A percentile compares a stretch with the other conserved stretches of the same genome.
These are phyloP conservation scores for Pythium utonaiense DNA, from an alignment of 352 stramenopile species.

Conservation along the genomic window DNA sequence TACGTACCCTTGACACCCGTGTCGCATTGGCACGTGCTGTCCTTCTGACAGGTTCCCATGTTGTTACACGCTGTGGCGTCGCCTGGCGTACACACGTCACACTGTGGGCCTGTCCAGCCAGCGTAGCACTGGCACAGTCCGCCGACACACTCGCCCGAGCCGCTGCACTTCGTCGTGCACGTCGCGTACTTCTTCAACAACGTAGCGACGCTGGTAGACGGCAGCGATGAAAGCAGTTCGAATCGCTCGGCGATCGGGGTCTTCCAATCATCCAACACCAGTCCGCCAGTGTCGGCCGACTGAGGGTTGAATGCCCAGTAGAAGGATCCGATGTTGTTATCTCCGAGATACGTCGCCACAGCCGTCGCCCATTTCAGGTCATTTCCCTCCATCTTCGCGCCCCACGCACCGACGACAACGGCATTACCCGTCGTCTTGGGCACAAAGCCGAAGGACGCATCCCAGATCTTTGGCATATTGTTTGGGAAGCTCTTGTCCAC, in stretches of 20 bases:
- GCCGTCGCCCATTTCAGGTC: conserved; percentile 55
- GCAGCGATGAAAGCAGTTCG: conserved; percentile 38
- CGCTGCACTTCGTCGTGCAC: conserved; percentile 37
- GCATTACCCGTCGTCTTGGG: conserved; percentile 48
- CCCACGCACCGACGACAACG: conserved; percentile 65
- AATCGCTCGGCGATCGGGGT: conserved; percentile 59
- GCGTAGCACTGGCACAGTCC: conserved; percentile 51
- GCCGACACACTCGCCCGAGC: conserved; percentile 45
- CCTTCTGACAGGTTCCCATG: conserved; percentile 44
- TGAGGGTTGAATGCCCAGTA: conserved; percentile 80
- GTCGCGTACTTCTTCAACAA: conserved; percentile 38
- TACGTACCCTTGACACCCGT: conserved; percentile 43
- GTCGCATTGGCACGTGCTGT: conserved; percentile 62
- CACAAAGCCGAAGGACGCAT: conserved; percentile 66
- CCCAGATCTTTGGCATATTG: conserved; percentile 69
- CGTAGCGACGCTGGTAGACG: conserved; percentile 33
- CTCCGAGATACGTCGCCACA: conserved; percentile 44
- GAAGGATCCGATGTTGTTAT: conserved; percentile 63
- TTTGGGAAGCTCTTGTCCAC: conserved; percentile 48
- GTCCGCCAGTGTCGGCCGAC: conserved; percentile 59
- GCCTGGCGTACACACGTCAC: conserved; percentile 51
- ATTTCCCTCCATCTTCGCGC: conserved; percentile 54
- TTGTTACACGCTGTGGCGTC: conserved; percentile 50
- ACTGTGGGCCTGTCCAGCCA: conserved; percentile 65
- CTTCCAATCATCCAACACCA: conserved; percentile 69